These are phyloP conservation scores for Scutellaria minor DNA, from an alignment of 257 asterid species.

Conservation along the genomic window DNA sequence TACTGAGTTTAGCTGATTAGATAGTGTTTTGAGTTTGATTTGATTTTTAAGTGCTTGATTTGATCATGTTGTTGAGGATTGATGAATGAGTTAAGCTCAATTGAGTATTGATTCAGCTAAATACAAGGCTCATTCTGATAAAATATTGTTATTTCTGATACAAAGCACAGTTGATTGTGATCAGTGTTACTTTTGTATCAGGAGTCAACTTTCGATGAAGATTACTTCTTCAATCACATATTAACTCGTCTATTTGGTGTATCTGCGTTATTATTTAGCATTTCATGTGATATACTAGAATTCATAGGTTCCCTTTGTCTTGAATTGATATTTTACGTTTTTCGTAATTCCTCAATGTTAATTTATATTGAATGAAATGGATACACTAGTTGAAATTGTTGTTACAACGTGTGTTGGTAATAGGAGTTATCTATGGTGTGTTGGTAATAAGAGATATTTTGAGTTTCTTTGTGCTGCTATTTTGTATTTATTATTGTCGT, in stretches of 20 bases:
- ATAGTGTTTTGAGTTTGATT: background rate
- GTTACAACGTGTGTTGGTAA: background rate
- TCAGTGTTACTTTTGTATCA: background rate
- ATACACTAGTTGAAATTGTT: background rate
- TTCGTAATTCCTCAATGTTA: background rate
- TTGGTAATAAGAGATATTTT: background rate
- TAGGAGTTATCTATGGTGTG: background rate
- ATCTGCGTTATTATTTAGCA: conserved; percentile 10
- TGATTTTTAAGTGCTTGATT: background rate
- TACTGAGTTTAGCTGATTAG: background rate
- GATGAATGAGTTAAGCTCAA: background rate
- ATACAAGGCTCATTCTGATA: background rate
- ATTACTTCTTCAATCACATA: background rate
- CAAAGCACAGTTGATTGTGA: too few relatives aligned
- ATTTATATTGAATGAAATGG: background rate
- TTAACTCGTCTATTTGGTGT: background rate
- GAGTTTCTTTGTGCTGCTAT: background rate
- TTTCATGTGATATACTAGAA: conserved; percentile 9
- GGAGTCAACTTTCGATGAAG: background rate
- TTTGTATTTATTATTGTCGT: background rate
- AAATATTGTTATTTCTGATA: background rate
- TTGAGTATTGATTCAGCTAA: conserved; percentile 20
- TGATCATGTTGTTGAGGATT: background rate
- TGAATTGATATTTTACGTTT: background rate
- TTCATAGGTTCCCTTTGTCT: background rate